Base-by-base conservation (phyloP, 768 basidiomycete species). In the Crassisporium funariophilum region DNA sequence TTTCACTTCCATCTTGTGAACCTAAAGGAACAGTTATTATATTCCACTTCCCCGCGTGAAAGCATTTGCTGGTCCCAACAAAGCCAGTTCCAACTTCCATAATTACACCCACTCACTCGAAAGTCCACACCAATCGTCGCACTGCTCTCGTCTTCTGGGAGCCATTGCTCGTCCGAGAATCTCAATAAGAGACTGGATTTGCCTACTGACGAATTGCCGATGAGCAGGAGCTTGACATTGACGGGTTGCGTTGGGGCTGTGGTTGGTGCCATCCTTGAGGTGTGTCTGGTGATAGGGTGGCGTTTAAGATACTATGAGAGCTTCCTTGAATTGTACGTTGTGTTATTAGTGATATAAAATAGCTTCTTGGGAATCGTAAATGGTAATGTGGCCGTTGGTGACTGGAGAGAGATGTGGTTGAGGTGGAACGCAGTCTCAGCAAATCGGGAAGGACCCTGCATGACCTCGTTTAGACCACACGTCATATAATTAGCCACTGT, bases 131-230 rank as follows among this genome's bases (percentile, higher is more conserved):
- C 84, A 58, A 89, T 91, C 19, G 88, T 91, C 21, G 89, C 86
- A 52, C 82, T 89, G 37, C 84, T 82, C 67, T 94, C 92, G 61
- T 95, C 93, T 63, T 91, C 88, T 5, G 90, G 85, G 15, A 98
- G 71, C 86, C 94, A 98, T 58, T 91, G 89, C 69, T 95, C 90
- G 62, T 98, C 95, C 2, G 94, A 94, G 73, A 98, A 98, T n/a
- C 95, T 81, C 7, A 98, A 72, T 3, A 98, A 66, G 11, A 98
- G 73, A 56, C 91, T 93, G 52, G 88, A 91, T 75, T 94, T 91
- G 57, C 95, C 95, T 12, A 98, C 95, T 3, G 88, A 90, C 8
- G 88, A 87, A 60, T 91, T 91, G 25, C 89, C 89, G 40, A 92
- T 92, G 23, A 93, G 75, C 7, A 93, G 78, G 2, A 93, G 76